Evolutionary conservation across 345 rosid genomes (phyloP), one percentile per base, ranked within the genome.

Genomic region (Geranium rotundifolium): DNA sequence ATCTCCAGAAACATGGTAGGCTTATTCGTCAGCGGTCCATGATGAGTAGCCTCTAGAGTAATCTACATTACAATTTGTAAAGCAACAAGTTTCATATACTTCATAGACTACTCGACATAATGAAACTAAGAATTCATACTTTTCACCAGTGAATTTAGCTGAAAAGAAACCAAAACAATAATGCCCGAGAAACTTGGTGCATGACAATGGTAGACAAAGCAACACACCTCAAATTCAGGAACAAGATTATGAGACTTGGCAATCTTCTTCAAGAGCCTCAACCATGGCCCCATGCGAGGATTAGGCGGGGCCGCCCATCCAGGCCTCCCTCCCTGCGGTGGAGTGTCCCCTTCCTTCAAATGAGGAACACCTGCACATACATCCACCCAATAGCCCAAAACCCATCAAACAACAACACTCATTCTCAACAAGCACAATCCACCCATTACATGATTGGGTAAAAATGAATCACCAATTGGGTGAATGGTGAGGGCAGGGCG

Each of bases 31-130:
- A 81, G 59, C 0, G 96, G 98, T 64, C 98, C 96, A 80, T 91
- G 98, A 73, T 91, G 96, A 67, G 96, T 91, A 13, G 72, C 98
- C 81, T 91, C 98, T 80, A 91, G 75, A 64, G 98, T 91, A 60
- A 91, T 77, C 96, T 91, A 37, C 58, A 79, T 7, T 41, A 67
- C 30, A 71, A 30, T 63, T 62, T 27, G 46, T 27, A 17, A 29
- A 31, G 37, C 37, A 31, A 31, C 37, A 31, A 31, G 37, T 31
- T 31, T 31, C 37, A 31, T 31, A 31, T 31, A 7, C 37, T 31
- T 7, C 37, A 31, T 7, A 31, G 37, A 31, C 37, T 2, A 31
- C 7, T 31, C 37, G 7, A 31, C 37, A 31, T 31, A 31, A 31
- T 31, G 37, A 3, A 31, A 57, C n/a, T 17, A 20, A 15, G 20